Evolutionary conservation across 2,329 filamentous ascomycete species (phyloP).

Genomic region (Eutypa lata): DNA sequence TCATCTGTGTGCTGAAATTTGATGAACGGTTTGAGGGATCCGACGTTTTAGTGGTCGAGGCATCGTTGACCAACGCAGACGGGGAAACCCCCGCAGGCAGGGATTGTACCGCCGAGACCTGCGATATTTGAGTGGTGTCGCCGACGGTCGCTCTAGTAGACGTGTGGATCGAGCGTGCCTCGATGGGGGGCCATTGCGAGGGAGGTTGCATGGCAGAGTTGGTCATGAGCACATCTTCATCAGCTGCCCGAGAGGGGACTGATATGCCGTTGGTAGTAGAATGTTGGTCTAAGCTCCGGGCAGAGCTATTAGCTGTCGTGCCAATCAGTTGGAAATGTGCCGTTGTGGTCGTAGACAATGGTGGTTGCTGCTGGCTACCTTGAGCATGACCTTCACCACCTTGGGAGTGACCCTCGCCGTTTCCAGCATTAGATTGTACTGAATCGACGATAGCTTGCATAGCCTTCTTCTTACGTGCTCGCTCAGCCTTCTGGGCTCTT

Average conservation of each 20-base stretch:
- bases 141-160: slow-evolving; percentile 37
- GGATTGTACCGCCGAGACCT: slow-evolving; percentile 58
- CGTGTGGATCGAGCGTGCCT: slow-evolving; percentile 27
- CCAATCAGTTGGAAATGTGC: slow-evolving; percentile 56
- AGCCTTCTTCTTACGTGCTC: slow-evolving; percentile 60
- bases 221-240: slow-evolving; percentile 62
- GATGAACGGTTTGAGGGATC: slow-evolving; percentile 64
- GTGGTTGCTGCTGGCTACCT: slow-evolving; percentile 48
- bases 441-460: slow-evolving; percentile 53
- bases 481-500: slow-evolving; percentile 56
- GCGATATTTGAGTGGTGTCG: slow-evolving; percentile 59
- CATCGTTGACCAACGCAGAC: slow-evolving; percentile 70
- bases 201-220: slow-evolving; percentile 49
- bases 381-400: slow-evolving; percentile 44
- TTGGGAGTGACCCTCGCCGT: slow-evolving; percentile 42
- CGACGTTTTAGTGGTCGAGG: slow-evolving; percentile 89
- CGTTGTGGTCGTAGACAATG: slow-evolving; percentile 38
- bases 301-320: slow-evolving; percentile 58
- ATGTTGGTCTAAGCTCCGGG: slow-evolving; percentile 34
- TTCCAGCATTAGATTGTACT: slow-evolving; percentile 48
- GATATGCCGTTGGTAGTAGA: slow-evolving; percentile 55
- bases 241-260: slow-evolving; percentile 42
- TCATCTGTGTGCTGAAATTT: slow-evolving; percentile 68
- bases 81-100: slow-evolving; percentile 57
- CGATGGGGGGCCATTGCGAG: slow-evolving; percentile 35